Percentiles rank a stretch among this genome's conserved stretches.
Evolutionary conservation across 257 asterid species (phyloP).

Genomic region (Lavandula angustifolia): DNA sequence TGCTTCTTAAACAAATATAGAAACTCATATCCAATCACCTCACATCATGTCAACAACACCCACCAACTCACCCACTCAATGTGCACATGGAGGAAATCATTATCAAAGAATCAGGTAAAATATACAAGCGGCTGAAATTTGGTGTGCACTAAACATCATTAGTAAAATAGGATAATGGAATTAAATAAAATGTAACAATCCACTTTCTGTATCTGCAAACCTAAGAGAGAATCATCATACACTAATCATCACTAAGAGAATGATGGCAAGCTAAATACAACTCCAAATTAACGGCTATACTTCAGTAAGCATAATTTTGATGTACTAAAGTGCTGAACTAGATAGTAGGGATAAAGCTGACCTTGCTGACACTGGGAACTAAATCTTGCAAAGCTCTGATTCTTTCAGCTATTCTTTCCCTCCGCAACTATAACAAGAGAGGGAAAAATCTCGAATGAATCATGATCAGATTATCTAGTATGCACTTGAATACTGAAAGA

Average conservation of each 20-base stretch:
- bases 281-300: conserved; percentile 1
- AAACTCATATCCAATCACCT: neutral
- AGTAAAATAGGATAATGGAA: conserved; percentile 11
- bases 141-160: conserved; percentile 6
- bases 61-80: conserved; percentile 2
- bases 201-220: neutral
- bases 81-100: neutral
- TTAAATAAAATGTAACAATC: neutral
- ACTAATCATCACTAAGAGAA: conserved; percentile 7
- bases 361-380: conserved; percentile 95
- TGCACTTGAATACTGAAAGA: too few species aligned
- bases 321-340: conserved; percentile 12
- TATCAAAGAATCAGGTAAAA: conserved; percentile 18
- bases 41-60: neutral
- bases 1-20: neutral
- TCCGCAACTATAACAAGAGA: conserved; percentile 60
- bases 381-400: conserved; percentile 91
- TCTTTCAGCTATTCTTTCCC: conserved; percentile 88
- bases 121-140: neutral
- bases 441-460: neutral
- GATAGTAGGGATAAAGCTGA: conserved; percentile 33
- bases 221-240: neutral
- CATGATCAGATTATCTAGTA: neutral
- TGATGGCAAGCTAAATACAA: conserved; percentile 18
- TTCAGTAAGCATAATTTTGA: neutral